phyloP scores from a whole-genome alignment of 225 moss, liverwort and hornwort genomes.

The Pseudoscleropodium purum region DNA sequence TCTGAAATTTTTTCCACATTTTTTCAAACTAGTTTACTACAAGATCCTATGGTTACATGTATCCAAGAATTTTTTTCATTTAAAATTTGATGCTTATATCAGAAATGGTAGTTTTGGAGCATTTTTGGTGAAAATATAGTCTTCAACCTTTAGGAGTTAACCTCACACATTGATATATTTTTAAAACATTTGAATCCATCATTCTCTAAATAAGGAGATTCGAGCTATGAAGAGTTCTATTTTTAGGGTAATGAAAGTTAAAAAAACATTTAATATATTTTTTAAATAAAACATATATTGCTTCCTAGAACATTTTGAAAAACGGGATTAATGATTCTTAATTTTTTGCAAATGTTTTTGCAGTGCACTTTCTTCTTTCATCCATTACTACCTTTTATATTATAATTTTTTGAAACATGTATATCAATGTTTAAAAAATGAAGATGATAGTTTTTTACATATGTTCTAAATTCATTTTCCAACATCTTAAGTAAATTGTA shows the following conservation, averaged over 20 bases:
- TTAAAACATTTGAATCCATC: neutral
- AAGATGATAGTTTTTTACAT: neutral
- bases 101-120: too few relatives aligned
- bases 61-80: too few relatives aligned
- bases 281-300: neutral
- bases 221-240: neutral
- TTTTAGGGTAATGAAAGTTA: fast-evolving
- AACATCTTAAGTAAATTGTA: neutral
- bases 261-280: neutral
- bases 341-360: neutral
- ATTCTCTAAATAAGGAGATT: fast-evolving
- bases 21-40: too few relatives aligned
- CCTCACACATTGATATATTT: fast-evolving
- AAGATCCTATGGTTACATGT: too few relatives aligned
- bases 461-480: neutral
- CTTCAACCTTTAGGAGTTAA: neutral
- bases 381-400: neutral
- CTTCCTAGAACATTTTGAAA: neutral
- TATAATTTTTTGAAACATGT: neutral
- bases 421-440: neutral
- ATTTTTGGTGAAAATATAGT: too few relatives aligned
- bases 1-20: too few relatives aligned
- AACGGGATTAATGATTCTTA: neutral
- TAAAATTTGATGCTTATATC: too few relatives aligned
- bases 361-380: neutral